Base-by-base conservation (phyloP, 257 asterid species). In the Plantago major region DNA sequence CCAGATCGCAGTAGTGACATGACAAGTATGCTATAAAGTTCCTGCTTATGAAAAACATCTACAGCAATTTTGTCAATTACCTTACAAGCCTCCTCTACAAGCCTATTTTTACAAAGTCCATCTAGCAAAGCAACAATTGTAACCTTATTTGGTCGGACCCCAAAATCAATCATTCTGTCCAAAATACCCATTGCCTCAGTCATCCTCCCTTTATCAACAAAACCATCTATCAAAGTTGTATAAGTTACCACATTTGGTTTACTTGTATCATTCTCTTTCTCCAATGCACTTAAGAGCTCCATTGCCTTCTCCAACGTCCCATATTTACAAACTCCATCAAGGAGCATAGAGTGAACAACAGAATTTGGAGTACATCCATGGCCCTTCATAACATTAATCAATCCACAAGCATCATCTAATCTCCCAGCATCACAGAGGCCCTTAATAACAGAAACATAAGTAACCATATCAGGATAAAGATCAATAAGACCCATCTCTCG, bases 161-260 rank as follows among this genome's bases (percentile, higher is more conserved):
- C 82, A 3, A 57, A 73, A 45, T 67, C 81, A 57, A 17, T 63
- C 90, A 86, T 88, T 50, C 59, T 84, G 42, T 78, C 87, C 71
- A 91, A 69, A 74, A 86, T 55, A 61, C 30, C 48, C 69, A 82
- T 15, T 0, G 87, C 96, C 60, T 88, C 94, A 15, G 62, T 19
- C 1, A 78, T 63, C 80, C 51, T 78, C 46, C 90, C 85, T 42
- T 84, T 84, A 42, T 78, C 76, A 22, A 83, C 79, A 53, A 88
- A 86, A 16, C 83, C 80, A 65, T 84, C 83, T 16, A 84, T 74
- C 81, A 88, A 59, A 46, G 83, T 61, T 1, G 98, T 88, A 53
- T 86, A 88, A 16, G 92, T 84, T 62, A 91, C 83, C 18, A 82
- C 80, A 57, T 91, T 91, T 0, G 95, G 90, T 57, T 67, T 82